Evolutionary conservation across 2,329 filamentous ascomycete genomes (phyloP).

Genomic region (Epichloe gansuensis): DNA sequence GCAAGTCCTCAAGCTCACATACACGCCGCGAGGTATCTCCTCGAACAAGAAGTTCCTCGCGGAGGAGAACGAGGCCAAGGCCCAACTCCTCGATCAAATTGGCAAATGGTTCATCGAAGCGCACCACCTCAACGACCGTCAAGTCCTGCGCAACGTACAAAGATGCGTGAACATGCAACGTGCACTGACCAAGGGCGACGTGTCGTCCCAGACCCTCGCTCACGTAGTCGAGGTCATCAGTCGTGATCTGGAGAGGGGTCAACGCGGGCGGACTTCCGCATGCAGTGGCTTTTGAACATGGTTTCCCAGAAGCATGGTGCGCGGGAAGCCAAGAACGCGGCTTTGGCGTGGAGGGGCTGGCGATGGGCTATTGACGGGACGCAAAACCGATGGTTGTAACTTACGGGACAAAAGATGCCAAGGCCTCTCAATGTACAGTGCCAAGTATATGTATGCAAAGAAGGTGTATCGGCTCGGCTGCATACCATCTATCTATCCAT

Average conservation of each 20-base stretch:
- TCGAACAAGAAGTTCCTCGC: background rate
- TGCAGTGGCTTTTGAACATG: slow-evolving; percentile 19
- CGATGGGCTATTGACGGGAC: slow-evolving; percentile 9
- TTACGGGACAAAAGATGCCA: too few species aligned
- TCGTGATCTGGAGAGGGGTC: slow-evolving; percentile 22
- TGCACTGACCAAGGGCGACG: slow-evolving; percentile 10
- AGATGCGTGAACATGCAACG: slow-evolving; percentile 15
- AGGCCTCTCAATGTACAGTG: too few species aligned
- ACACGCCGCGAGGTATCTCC: background rate
- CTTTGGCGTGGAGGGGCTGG: slow-evolving; percentile 13
- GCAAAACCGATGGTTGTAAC: background rate
- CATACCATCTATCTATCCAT: background rate
- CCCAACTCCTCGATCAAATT: slow-evolving; percentile 19
- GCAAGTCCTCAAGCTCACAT: slow-evolving; percentile 15
- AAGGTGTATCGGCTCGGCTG: too few species aligned
- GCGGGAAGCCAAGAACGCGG: slow-evolving; percentile 10
- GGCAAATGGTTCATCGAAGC: slow-evolving; percentile 18
- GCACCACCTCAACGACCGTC: slow-evolving; percentile 17
- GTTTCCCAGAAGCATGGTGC: slow-evolving; percentile 11
- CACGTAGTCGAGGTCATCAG: slow-evolving; percentile 17
- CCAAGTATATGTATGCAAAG: too few species aligned
- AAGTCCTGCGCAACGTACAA: slow-evolving; percentile 19
- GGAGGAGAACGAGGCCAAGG: slow-evolving; percentile 12
- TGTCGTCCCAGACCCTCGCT: slow-evolving; percentile 16
- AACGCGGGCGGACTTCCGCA: slow-evolving; percentile 19